Conservation (phyloP, 2,329 filamentous ascomycete species). For the Nigrospora osmanthi region DNA sequence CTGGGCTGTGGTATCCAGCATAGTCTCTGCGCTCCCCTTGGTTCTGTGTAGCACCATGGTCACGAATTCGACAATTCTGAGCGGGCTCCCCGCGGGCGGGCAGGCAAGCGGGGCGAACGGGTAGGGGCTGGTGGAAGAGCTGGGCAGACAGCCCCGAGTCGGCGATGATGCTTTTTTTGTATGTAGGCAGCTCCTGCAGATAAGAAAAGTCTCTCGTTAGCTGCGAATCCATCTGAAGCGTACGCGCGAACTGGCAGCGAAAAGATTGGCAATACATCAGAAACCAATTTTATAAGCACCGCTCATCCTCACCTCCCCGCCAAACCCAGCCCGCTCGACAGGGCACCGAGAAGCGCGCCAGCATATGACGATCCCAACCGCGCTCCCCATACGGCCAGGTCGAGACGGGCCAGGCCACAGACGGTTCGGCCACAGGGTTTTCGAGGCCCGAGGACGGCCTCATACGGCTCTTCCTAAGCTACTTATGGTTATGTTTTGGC, state of each 20-base stretch:
- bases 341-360: slow-evolving; percentile 15
- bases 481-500: slow-evolving; percentile 17
- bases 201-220: too few species aligned
- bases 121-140: too few species aligned
- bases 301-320: slow-evolving; percentile 23
- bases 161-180: too few species aligned
- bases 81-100: too few species aligned
- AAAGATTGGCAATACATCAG: slow-evolving; percentile 8
- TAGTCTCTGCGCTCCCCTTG: too few species aligned
- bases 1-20: too few species aligned
- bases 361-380: slow-evolving; percentile 23
- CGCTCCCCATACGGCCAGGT: slow-evolving; percentile 12
- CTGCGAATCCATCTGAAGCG: too few species aligned
- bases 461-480: slow-evolving; percentile 27
- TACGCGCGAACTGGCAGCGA: background rate
- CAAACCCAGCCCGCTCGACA: slow-evolving; percentile 10
- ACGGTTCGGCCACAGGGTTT: slow-evolving; percentile 6
- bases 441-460: slow-evolving; percentile 19
- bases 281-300: slow-evolving; percentile 23
- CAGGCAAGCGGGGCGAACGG: too few species aligned
- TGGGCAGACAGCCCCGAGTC: too few species aligned
- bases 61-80: too few species aligned
- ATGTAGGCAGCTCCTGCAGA: too few species aligned
- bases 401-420: background rate
- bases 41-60: too few species aligned